Conservation (phyloP, 2,329 filamentous ascomycete species). For the Didymella pomorum region DNA sequence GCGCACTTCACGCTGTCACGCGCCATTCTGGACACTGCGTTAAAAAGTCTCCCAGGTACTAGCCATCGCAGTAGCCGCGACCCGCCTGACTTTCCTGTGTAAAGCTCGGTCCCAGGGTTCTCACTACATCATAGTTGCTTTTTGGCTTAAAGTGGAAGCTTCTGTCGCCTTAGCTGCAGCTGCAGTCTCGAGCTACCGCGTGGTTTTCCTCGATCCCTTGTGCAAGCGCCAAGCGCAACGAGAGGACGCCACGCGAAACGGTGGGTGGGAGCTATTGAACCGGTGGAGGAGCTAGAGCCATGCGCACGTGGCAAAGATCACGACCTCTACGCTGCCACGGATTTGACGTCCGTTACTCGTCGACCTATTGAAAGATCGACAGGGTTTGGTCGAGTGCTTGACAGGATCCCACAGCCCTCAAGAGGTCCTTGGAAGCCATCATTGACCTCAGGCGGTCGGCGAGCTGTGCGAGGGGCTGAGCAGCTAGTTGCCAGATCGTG, state of each 20-base stretch:
- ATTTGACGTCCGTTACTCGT: not conserved
- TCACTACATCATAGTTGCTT: constrained; percentile 14
- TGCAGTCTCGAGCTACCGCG: constrained; percentile 26
- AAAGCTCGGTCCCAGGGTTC: not conserved
- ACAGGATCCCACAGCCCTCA: not conserved
- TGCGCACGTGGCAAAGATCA: constrained; percentile 15
- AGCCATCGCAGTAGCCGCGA: constrained; percentile 3
- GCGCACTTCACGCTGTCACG: constrained; percentile 20
- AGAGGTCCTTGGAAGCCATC: not conserved
- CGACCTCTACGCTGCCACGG: not conserved
- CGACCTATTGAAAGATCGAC: constrained; percentile 2
- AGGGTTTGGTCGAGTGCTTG: not conserved
- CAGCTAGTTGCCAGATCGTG: not conserved
- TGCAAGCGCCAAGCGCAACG: constrained; percentile 5
- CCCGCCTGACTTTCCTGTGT: constrained; percentile 5
- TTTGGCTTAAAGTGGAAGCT: constrained; percentile 28
- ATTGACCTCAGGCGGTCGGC: not conserved
- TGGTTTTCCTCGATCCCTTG: constrained; percentile 17
- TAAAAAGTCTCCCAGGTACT: constrained; percentile 27
- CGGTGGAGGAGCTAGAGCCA: constrained; percentile 5
- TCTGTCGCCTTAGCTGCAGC: constrained; percentile 19
- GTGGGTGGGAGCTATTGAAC: constrained; percentile 1
- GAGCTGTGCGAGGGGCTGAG: not conserved
- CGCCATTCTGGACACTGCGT: constrained; percentile 23
- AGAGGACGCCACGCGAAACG: not conserved